A percentile compares a stretch with the other conserved stretches of the same genome.
These are phyloP conservation scores for Rhodotorula sp. DNA, from an alignment of 1,284 basidiomycete genomes.

Conservation along the genomic window DNA sequence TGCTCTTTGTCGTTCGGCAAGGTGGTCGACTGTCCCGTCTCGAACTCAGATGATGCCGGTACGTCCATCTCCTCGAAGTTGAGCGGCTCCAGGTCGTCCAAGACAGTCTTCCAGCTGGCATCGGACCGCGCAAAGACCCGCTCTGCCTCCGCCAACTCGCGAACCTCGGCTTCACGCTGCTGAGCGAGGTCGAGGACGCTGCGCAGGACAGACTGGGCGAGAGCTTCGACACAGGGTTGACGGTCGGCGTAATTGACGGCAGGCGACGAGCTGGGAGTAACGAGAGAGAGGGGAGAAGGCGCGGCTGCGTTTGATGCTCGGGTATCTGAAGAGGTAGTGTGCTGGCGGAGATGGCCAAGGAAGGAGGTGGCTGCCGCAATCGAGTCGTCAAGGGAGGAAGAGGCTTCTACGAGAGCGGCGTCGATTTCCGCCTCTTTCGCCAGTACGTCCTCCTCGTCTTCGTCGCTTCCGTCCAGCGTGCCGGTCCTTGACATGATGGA, in stretches of 20 bases:
- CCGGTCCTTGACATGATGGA: neutral
- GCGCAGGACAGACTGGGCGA: constrained; percentile 15
- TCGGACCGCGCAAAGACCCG: constrained; percentile 12
- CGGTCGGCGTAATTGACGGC: constrained; percentile 21
- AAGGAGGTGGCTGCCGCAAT: constrained; percentile 6
- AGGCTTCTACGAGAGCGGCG: constrained; percentile 7
- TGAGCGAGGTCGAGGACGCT: constrained; percentile 12
- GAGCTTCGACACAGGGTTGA: constrained; percentile 22
- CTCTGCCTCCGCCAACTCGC: constrained; percentile 23
- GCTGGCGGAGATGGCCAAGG: constrained; percentile 12
- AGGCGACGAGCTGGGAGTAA: neutral
- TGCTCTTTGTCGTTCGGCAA: neutral
- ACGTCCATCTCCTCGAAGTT: neutral
- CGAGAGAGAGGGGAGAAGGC: neutral
- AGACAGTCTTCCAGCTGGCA: constrained; percentile 7
- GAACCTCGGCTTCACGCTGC: constrained; percentile 12
- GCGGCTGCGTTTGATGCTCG: neutral
- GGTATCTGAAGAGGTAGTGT: neutral
- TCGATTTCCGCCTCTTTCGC: constrained; percentile 8
- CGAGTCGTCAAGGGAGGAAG: neutral
- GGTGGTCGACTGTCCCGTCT: too few species aligned
- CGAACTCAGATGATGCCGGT: neutral
- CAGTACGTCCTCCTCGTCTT: neutral
- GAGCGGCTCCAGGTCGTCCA: constrained; percentile 17
- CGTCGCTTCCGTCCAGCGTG: neutral